These are phyloP conservation scores for Oryza rufipogon DNA, from an alignment of 176 grass and related monocot species.

Conservation along the genomic window DNA sequence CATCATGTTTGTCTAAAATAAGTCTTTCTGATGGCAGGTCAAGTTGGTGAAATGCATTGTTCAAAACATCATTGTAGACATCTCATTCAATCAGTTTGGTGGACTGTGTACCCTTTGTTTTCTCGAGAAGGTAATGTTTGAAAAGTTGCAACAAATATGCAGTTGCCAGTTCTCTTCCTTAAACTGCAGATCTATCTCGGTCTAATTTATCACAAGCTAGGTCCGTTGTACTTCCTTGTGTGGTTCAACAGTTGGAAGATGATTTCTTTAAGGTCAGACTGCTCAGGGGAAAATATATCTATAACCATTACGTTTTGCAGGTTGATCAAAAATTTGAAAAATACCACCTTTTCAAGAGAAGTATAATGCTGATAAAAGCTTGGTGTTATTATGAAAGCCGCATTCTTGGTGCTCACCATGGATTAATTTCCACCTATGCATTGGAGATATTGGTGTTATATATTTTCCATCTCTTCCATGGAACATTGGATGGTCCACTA, in stretches of 20 bases:
- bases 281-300: constrained; percentile 9
- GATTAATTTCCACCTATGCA: constrained; percentile 91
- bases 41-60: constrained; percentile 93
- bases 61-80: constrained; percentile 89
- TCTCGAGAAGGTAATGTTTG: constrained; percentile 75
- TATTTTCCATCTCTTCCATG: constrained; percentile 80
- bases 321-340: constrained; percentile 79
- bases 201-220: constrained; percentile 15
- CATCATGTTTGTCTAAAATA: not conserved
- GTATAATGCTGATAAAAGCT: constrained; percentile 90
- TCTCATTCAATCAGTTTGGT: constrained; percentile 95
- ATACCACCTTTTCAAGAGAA: constrained; percentile 77
- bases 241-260: not conserved
- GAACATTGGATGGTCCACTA: constrained; percentile 69
- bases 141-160: constrained; percentile 13
- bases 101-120: constrained; percentile 92
- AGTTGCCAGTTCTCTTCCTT: constrained; percentile 13
- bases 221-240: constrained; percentile 15
- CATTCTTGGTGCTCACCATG: constrained; percentile 96
- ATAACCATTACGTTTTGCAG: constrained; percentile 51
- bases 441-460: constrained; percentile 87
- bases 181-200: constrained; percentile 19
- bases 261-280: constrained; percentile 17
- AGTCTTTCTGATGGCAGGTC: constrained; percentile 62
- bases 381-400: constrained; percentile 99